phyloP scores from a whole-genome alignment of 176 grass and related monocot genomes.

The Cenchrus fungigraminus region DNA sequence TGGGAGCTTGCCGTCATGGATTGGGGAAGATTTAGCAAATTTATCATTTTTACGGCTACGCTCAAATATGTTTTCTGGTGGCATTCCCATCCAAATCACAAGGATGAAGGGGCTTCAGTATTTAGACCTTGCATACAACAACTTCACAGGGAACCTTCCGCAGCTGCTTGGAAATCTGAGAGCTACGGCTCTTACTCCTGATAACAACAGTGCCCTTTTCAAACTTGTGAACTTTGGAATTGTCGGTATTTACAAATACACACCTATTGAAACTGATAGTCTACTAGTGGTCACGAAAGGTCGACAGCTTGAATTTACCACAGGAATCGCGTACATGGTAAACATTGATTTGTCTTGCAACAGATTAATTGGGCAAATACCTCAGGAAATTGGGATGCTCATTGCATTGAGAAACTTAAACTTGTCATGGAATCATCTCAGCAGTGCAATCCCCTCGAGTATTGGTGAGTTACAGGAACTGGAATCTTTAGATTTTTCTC shows the following conservation, averaged over 20 bases:
- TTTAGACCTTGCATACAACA: conserved; percentile 37
- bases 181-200: not conserved
- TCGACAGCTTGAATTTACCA: not conserved
- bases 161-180: conserved; percentile 6
- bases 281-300: conserved; percentile 6
- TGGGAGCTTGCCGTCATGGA: not conserved
- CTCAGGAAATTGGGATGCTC: conserved; percentile 5
- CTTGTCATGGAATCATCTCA: conserved; percentile 26
- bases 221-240: no score
- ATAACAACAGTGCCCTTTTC: not conserved
- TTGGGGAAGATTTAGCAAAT: conserved; percentile 17
- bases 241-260: no score
- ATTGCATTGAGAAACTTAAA: conserved; percentile 19
- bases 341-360: conserved; percentile 48
- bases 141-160: not conserved
- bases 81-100: conserved; percentile 39
- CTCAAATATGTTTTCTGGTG: conserved; percentile 44
- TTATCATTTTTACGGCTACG: conserved; percentile 31
- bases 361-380: not conserved
- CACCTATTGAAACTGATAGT: no score
- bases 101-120: conserved; percentile 38
- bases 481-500: conserved; percentile 20
- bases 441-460: not conserved
- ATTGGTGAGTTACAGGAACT: not conserved
- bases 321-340: conserved; percentile 18